A percentile compares a stretch with the other conserved stretches of the same genome.
phyloP scores from a whole-genome alignment of 2,329 filamentous ascomycete genomes.

The Raffaelea deltoideospora region DNA sequence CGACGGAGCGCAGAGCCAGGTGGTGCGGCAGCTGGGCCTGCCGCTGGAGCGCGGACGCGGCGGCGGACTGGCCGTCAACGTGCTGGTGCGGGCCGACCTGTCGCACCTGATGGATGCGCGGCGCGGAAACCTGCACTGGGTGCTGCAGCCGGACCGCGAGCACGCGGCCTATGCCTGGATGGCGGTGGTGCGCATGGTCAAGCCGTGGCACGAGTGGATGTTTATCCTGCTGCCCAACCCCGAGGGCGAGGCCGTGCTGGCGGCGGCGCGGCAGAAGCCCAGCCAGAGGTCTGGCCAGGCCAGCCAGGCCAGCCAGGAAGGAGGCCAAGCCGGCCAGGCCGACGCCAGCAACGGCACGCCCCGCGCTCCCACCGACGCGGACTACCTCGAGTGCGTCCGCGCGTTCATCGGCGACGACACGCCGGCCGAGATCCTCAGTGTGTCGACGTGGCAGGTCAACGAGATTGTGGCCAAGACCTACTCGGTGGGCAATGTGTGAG shows the following conservation, averaged over 20 bases:
- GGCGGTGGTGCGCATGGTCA: constrained; percentile 41
- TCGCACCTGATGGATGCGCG: constrained; percentile 30
- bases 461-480: constrained; percentile 45
- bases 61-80: constrained; percentile 23
- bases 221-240: constrained; percentile 34
- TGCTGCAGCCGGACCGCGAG: constrained; percentile 37
- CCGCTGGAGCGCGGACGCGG: constrained; percentile 19
- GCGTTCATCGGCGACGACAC: constrained; percentile 40
- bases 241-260: constrained; percentile 26
- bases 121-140: constrained; percentile 45
- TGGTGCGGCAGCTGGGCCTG: constrained; percentile 21
- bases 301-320: too few relatives aligned
- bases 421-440: constrained; percentile 33
- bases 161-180: constrained; percentile 35
- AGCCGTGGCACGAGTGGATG: constrained; percentile 48
- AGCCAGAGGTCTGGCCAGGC: too few relatives aligned
- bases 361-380: not conserved
- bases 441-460: constrained; percentile 45
- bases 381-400: constrained; percentile 19
- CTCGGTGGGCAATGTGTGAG: constrained; percentile 14
- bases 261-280: too few relatives aligned
- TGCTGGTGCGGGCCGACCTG: constrained; percentile 29
- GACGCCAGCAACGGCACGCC: too few relatives aligned
- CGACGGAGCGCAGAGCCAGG: constrained; percentile 30
- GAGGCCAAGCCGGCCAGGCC: too few relatives aligned